A percentile compares a stretch with the other conserved stretches of the same genome.
These are phyloP conservation scores for Aaosphaeria pasadenensis DNA, from an alignment of 2,329 filamentous ascomycete genomes.

Conservation along the genomic window DNA sequence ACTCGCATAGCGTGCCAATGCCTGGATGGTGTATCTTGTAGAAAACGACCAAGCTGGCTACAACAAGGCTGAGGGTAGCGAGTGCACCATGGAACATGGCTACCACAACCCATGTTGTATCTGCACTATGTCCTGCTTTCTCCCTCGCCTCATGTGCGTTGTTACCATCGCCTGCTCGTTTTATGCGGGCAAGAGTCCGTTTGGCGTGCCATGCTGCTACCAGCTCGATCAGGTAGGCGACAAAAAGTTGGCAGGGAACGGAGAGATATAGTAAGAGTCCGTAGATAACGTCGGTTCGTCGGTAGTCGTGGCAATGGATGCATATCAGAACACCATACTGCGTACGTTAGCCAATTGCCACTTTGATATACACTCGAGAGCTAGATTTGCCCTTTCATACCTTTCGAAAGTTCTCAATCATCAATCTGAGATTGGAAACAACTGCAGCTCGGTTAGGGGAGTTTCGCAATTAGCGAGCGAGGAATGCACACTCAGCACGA, in stretches of 20 bases:
- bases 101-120: conserved; percentile 74
- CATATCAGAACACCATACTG: conserved; percentile 95
- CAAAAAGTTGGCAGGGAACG: conserved; percentile 85
- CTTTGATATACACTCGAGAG: too few relatives aligned
- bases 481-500: conserved; percentile 69
- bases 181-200: conserved; percentile 58
- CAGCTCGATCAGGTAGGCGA: conserved; percentile 86
- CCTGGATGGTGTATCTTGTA: conserved; percentile 88
- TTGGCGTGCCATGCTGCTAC: conserved; percentile 78
- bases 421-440: conserved; percentile 86
- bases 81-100: conserved; percentile 81
- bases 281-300: conserved; percentile 70
- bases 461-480: neutral
- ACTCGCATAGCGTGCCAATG: conserved; percentile 84
- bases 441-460: conserved; percentile 52
- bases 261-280: conserved; percentile 78
- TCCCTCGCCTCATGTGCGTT: conserved; percentile 56
- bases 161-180: conserved; percentile 41
- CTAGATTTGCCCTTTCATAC: conserved; percentile 41
- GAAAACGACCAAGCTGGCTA: conserved; percentile 85
- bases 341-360: conserved; percentile 10
- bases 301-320: conserved; percentile 83
- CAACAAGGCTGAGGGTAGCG: conserved; percentile 72
- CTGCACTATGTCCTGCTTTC: conserved; percentile 62
- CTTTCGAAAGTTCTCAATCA: conserved; percentile 97